phyloP scores from a whole-genome alignment of 2,329 filamentous ascomycete species.

The Macroventuria anomochaeta region DNA sequence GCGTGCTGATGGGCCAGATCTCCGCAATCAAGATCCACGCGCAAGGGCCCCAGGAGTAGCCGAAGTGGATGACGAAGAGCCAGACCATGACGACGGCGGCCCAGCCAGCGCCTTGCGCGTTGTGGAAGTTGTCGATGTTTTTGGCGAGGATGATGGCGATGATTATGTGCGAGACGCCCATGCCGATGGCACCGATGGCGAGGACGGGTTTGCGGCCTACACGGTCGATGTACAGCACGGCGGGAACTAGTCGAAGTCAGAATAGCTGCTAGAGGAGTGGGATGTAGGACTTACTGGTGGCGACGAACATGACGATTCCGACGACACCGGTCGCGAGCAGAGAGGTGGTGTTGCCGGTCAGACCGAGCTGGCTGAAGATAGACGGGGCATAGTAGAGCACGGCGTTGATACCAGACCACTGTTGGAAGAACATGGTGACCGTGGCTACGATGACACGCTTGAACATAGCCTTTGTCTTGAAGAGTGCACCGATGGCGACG shows the following conservation, averaged over 20 bases:
- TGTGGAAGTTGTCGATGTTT: conserved; percentile 63
- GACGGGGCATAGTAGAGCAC: conserved; percentile 58
- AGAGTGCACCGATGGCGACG: conserved; percentile 69
- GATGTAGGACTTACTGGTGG: conserved; percentile 51
- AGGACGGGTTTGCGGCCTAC: conserved; percentile 69
- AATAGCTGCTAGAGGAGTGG: not conserved
- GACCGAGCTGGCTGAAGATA: conserved; percentile 58
- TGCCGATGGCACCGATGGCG: conserved; percentile 69
- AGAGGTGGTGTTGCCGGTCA: conserved; percentile 56
- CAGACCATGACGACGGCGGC: conserved; percentile 72
- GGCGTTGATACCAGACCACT: conserved; percentile 55
- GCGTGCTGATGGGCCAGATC: conserved; percentile 73
- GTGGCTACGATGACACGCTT: conserved; percentile 69
- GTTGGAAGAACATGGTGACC: conserved; percentile 57
- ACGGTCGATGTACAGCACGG: conserved; percentile 70
- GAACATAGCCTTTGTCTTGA: conserved; percentile 70
- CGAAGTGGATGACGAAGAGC: conserved; percentile 78
- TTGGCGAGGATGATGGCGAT: conserved; percentile 73
- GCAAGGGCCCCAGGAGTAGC: conserved; percentile 76
- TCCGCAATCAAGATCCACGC: conserved; percentile 78
- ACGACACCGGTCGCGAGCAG: conserved; percentile 75
- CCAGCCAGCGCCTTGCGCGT: conserved; percentile 70
- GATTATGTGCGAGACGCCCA: conserved; percentile 73
- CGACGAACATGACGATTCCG: conserved; percentile 72
- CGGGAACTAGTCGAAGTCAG: conserved; percentile 56